Base-by-base conservation (phyloP, 1,284 basidiomycete species). In the Puccinia novopanici region DNA sequence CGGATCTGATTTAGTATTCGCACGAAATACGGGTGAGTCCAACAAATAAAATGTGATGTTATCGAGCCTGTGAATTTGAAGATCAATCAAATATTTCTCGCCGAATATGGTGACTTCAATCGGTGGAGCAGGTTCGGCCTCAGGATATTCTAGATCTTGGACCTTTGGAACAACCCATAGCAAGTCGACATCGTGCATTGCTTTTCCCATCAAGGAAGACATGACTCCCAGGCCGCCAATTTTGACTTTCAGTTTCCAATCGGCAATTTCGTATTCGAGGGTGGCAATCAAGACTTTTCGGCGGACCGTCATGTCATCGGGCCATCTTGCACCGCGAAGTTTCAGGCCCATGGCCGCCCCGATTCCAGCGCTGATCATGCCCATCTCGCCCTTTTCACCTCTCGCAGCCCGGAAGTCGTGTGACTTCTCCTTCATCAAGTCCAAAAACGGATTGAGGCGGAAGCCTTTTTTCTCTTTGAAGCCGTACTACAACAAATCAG, bases 161-260 rank as follows among this genome's bases (percentile, higher is more conserved):
- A 96, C 94, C 86, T 96, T 96, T 72, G 94, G 94, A 12, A 95
- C 86, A 67, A 96, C 91, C 94, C 94, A 96, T 82, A 95, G 88
- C 72, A 96, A 88, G 85, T 96, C 94, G 78, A 95, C 93, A 85
- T 96, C 94, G 72, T 91, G 92, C 94, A 96, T 96, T 6, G 94
- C 93, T 86, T 95, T 95, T 83, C 94, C 94, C 93, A 96, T 96
- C 67, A 96, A 88, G 86, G 91, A 91, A 6, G 93, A 95, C 94
- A 96, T 95, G 88, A 95, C 94, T 89, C 93, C 94, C 40, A 96
- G 89, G 87, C 94, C 94, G 87, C 94, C 94, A 83, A 95, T 95
- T 89, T 95, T 95, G 88, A 96, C 94, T 87, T 95, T 95, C 82
- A 95, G 86, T 87, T 95, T 95, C 94, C 94, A 96, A 85, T 95